These are phyloP conservation scores for Clarkia xantiana DNA, from an alignment of 345 rosid species.

Conservation along the genomic window DNA sequence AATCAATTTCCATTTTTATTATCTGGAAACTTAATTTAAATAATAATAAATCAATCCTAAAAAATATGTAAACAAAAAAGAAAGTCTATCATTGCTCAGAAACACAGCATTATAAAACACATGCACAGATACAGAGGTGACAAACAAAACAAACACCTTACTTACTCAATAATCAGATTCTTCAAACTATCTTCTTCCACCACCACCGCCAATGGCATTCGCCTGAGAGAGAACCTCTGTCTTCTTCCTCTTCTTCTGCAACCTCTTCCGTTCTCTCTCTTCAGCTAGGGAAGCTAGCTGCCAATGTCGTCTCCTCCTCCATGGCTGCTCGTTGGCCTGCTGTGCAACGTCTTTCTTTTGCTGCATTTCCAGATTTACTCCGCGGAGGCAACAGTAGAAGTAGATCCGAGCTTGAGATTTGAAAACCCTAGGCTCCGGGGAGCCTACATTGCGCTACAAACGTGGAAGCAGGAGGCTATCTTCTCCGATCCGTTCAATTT, in stretches of 20 bases:
- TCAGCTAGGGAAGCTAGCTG: no score
- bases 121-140: no score
- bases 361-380: constrained; percentile 1
- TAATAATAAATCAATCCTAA: no score
- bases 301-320: constrained; percentile 1
- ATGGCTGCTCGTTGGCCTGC: neutral
- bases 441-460: constrained; percentile 71
- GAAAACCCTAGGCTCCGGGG: constrained; percentile 38
- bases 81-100: no score
- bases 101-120: no score
- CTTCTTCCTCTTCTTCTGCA: neutral
- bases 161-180: no score
- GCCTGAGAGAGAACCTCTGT: neutral
- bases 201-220: no score
- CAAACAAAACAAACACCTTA: no score
- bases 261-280: neutral
- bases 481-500: constrained; percentile 51
- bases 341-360: neutral
- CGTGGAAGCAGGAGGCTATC: constrained; percentile 53
- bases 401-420: constrained; percentile 29
- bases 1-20: no score
- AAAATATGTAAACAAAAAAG: no score
- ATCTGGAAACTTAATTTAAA: no score
- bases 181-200: no score
- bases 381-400: constrained; percentile 5